Percentiles rank a stretch among this genome's conserved stretches.
These are phyloP conservation scores for Aegilops sharonensis DNA, from an alignment of 176 grass and related monocot species.

Conservation along the genomic window DNA sequence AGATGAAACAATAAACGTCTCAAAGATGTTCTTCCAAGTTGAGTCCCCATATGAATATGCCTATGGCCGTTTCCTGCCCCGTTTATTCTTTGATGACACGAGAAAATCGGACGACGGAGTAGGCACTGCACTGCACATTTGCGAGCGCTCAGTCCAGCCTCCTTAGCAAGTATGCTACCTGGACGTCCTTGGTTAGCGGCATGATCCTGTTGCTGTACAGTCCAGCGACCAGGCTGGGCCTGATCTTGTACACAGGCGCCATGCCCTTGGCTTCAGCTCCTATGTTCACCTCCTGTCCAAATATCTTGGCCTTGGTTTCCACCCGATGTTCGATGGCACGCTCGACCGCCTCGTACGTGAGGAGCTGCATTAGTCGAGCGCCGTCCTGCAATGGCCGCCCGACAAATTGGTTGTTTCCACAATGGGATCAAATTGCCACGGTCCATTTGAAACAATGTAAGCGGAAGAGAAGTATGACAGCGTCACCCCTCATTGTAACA, in stretches of 20 bases:
- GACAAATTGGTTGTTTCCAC: background rate
- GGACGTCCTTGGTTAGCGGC: conserved; percentile 89
- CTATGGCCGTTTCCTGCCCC: background rate
- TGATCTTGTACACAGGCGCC: conserved; percentile 69
- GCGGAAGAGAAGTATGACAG: background rate
- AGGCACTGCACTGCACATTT: background rate
- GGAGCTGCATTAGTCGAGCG: conserved; percentile 57
- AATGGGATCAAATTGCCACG: background rate
- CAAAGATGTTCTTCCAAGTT: background rate
- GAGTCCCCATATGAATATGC: background rate
- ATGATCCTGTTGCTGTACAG: conserved; percentile 85
- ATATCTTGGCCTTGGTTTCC: conserved; percentile 65
- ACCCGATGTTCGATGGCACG: conserved; percentile 60
- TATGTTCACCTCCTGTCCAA: conserved; percentile 76
- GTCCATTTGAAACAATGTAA: background rate
- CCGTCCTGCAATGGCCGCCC: conserved; percentile 49
- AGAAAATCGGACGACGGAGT: too few species aligned
- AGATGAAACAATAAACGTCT: too few species aligned
- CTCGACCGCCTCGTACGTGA: conserved; percentile 74
- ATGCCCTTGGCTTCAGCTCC: conserved; percentile 30
- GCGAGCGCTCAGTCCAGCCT: conserved; percentile 65
- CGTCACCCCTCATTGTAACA: background rate
- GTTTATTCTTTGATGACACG: too few species aligned
- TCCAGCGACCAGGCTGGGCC: conserved; percentile 62
- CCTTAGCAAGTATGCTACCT: conserved; percentile 76